phyloP scores from a whole-genome alignment of 2,329 filamentous ascomycete genomes.

The Aspergillus felis region DNA sequence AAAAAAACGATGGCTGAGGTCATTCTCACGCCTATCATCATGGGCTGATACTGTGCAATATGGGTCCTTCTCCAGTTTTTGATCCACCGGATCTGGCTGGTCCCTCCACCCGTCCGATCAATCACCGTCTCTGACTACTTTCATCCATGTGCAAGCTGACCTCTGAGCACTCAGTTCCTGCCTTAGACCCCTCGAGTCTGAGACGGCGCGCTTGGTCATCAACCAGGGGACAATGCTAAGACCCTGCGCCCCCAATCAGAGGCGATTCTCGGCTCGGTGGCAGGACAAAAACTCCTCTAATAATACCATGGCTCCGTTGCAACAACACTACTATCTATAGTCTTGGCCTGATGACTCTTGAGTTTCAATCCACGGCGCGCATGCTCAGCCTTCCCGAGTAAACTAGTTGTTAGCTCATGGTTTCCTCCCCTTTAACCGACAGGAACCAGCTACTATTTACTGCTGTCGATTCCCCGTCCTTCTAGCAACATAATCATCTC shows the following conservation, averaged over 20 bases:
- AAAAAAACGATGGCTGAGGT: neutral
- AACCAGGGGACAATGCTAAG: neutral
- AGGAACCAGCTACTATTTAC: neutral
- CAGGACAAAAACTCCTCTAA: neutral
- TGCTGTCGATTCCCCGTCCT: neutral
- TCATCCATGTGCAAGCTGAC: constrained; percentile 4
- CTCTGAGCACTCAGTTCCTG: constrained; percentile 4
- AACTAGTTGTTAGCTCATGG: neutral
- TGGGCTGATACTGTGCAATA: neutral
- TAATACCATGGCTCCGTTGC: neutral
- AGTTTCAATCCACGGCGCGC: neutral
- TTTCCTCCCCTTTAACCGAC: neutral
- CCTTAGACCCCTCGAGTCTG: neutral
- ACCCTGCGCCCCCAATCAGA: neutral
- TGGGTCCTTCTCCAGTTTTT: constrained; percentile 12
- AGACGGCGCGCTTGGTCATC: neutral
- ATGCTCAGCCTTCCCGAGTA: neutral
- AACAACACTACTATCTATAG: neutral
- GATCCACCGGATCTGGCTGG: constrained; percentile 12
- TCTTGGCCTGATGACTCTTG: neutral
- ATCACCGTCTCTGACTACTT: constrained; percentile 17
- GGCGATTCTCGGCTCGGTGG: neutral
- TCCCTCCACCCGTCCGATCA: constrained; percentile 11
- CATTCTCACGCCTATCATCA: neutral
- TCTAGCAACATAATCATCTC: neutral